A percentile compares a stretch with the other conserved stretches of the same genome.
Conservation (phyloP, 352 stramenopile genomes). For the Globisporangium iwayamae region DNA sequence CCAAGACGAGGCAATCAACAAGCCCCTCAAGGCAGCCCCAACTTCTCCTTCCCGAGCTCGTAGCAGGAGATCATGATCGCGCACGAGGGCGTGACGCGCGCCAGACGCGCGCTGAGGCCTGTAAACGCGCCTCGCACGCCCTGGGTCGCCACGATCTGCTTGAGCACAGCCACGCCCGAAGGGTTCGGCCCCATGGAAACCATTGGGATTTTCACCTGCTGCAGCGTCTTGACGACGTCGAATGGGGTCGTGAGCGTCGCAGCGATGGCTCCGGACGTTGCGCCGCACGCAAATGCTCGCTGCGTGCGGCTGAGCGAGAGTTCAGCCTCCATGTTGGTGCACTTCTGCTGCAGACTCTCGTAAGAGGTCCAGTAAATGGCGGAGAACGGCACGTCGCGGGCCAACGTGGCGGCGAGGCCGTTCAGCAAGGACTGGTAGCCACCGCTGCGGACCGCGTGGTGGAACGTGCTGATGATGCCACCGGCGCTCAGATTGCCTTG, state of each 20-base stretch:
- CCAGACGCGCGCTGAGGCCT: slow-evolving; percentile 57
- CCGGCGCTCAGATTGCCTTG: slow-evolving; percentile 34
- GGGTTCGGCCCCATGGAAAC: slow-evolving; percentile 25
- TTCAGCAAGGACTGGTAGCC: slow-evolving; percentile 83
- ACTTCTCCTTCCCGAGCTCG: slow-evolving; percentile 72
- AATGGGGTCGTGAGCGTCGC: slow-evolving; percentile 92
- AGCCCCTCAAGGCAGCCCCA: slow-evolving; percentile 40
- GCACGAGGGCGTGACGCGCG: slow-evolving; percentile 70
- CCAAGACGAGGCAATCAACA: too few relatives aligned
- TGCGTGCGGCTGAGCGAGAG: slow-evolving; percentile 44
- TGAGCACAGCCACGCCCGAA: slow-evolving; percentile 38
- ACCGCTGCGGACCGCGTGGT: slow-evolving; percentile 47
- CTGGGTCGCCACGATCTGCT: slow-evolving; percentile 45
- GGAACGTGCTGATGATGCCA: slow-evolving; percentile 45
- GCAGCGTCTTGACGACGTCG: slow-evolving; percentile 95
- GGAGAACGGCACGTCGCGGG: slow-evolving; percentile 93
- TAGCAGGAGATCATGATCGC: slow-evolving; percentile 89
- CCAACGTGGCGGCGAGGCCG: slow-evolving; percentile 89
- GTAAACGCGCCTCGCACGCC: slow-evolving; percentile 57
- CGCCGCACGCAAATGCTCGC: slow-evolving; percentile 84
- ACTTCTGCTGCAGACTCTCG: slow-evolving; percentile 67
- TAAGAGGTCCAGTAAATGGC: slow-evolving; percentile 94
- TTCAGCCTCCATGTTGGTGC: slow-evolving; percentile 12
- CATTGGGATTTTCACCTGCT: slow-evolving; percentile 58
- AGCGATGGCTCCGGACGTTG: slow-evolving; percentile 83